phyloP scores from a whole-genome alignment of 2,329 filamentous ascomycete genomes.

The Kalmusia sp. region DNA sequence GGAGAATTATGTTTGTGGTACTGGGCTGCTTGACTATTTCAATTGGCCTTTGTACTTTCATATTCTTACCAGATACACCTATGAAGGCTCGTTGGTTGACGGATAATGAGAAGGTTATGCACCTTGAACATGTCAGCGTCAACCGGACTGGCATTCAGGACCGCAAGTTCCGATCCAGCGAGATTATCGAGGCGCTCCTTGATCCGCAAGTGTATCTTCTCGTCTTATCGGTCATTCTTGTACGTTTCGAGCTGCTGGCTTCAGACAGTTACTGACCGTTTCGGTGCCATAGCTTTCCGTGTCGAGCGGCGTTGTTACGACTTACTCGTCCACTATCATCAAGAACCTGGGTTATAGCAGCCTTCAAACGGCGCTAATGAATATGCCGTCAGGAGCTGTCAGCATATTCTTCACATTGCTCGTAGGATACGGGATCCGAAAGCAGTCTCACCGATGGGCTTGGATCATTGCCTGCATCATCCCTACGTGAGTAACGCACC shows the following conservation, averaged over 20 bases:
- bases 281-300: constrained; percentile 12
- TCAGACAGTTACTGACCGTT: background rate
- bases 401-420: constrained; percentile 23
- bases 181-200: constrained; percentile 63
- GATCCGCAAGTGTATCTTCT: constrained; percentile 62
- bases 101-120: constrained; percentile 48
- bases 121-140: constrained; percentile 71
- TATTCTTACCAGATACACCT: constrained; percentile 49
- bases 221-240: constrained; percentile 17
- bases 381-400: constrained; percentile 27
- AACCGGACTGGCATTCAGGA: constrained; percentile 78
- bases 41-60: constrained; percentile 30
- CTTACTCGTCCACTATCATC: constrained; percentile 30
- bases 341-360: constrained; percentile 22
- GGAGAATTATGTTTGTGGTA: constrained; percentile 30
- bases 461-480: constrained; percentile 35
- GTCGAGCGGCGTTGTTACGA: constrained; percentile 24
- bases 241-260: constrained; percentile 9
- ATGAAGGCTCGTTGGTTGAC: constrained; percentile 49
- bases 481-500: constrained; percentile 3
- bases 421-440: constrained; percentile 18
- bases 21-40: constrained; percentile 21
- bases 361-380: constrained; percentile 26
- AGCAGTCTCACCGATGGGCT: constrained; percentile 21
- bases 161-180: constrained; percentile 68